Evolutionary conservation across 805 yeast species (phyloP), one percentile per base, ranked within the genome.

Genomic region (Barnettozyma californica): DNA sequence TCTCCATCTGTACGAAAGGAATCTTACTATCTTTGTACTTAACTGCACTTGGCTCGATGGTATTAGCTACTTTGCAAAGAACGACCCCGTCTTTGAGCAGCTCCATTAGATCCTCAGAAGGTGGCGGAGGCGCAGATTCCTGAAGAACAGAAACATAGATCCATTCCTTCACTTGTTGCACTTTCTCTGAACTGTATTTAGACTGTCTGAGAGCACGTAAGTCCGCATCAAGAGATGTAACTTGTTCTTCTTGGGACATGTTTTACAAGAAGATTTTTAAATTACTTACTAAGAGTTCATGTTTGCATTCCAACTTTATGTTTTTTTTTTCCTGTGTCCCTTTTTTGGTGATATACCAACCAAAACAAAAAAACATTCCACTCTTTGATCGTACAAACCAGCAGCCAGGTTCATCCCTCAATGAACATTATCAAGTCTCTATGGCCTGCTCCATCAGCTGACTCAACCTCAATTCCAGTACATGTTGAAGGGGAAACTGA

Each of bases 1-100:
- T 87, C 60, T 88, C 96, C 96, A 88, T 88, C 66, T 83, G 79
- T 16, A 16, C 5, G 9, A 8, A 51, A 51, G 46, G 92, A 83
- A 87, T 81, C 45, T 72, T 70, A 10, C 88, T 78, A 44, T 71
- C 72, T 61, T 84, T 87, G 62, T 65, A 81, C 52, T 73, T 77
- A 4, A 71, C 61, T 2, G 56, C 48, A 2, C 69, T 65, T 6
- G 71, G 70, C 9, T 42, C 40, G 16, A 78, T 69, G 1, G 62
- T 62, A 48, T 74, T 74, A 7, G 69, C 66, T 25, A 81, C 46
- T 34, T 66, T 42, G 43, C 49, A 42, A 19, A 82, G 62, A 0
- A 73, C 64, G 0, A 71, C 68, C 3, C 96, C 95, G 54, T 78
- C 84, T 57, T 80, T 82, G 20, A 88, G 67, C 2, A 70, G 60